Evolutionary conservation across 345 rosid species (phyloP), one percentile per base, ranked within the genome.

Genomic region (Pistacia integerrima): DNA sequence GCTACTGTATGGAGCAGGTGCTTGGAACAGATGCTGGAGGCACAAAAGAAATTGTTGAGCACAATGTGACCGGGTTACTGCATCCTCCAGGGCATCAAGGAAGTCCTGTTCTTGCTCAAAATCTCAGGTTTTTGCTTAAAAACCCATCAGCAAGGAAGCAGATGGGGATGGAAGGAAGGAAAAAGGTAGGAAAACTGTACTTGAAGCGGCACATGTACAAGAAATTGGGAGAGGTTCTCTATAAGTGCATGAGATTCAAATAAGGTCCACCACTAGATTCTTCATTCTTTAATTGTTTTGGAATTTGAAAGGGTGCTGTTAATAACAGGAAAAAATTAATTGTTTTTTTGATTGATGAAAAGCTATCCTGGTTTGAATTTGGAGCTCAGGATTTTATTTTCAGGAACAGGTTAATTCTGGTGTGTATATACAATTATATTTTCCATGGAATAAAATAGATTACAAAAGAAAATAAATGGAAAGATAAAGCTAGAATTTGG

Each of bases 1-100:
- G 73, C 9, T 55, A 10, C 55, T 54, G 11, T 11, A 46, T 71
- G 70, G 62, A 65, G 51, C 90, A 91, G 94, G 96, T 95, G 69
- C 84, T 95, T 8, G 99, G 99, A 70, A 95, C 99, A 46, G 92
- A 93, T 59, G 91, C 94, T 33, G 99, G 99, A 76, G 99, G 99
- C 76, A 90, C 98, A 16, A 87, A 83, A 82, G 97, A 91, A 87
- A 93, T 95, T 35, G 92, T 95, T 0, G 84, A 86, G 81, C 92
- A 93, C 64, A 95, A 91, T 25, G 85, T 89, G 25, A 90, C 98
- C 1, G 98, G 99, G 69, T 86, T 95, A 75, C 88, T 95, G 79
- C 97, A 95, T 82, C 89, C 97, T 0, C 78, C 83, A 16, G 97
- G 98, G 51, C 88, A 62, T 49, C 81, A 80, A 0, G 98, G 97